Base-by-base conservation (phyloP, 2,329 filamentous ascomycete genomes). In the Bipolaris sorokiniana region DNA sequence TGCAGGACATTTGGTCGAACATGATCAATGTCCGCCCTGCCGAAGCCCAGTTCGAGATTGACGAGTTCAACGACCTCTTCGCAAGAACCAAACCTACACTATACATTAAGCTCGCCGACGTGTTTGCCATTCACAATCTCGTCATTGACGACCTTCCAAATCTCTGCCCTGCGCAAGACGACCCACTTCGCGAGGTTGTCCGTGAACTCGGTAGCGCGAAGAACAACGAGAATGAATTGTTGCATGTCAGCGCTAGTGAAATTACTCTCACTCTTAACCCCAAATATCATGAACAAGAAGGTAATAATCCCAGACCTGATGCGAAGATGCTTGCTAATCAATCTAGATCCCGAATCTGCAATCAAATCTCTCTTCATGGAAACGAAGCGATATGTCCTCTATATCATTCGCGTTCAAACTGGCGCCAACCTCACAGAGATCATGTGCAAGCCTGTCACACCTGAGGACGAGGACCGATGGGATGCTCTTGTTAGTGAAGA, bases 31-130 rank as follows among this genome's bases (percentile, higher is more conserved):
- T 98, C 11, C 88, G 90, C 13, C 89, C 95, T 68, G 91, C 92
- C 0, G 95, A 99, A 77, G 84, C 87, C 50, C 95, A 95, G 22
- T 99, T 98, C 72, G 93, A 98, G 76, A 97, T 99, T 74, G 95
- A 99, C 73, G 95, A 98, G 75, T 99, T 95, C 85, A 98, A 97
- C 74, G 95, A 99, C 72, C 84, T 99, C 6, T 98, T 98, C 73
- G 91, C 94, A 54, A 93, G 96, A 76, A 95, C 92, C 63, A 97
- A 97, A 77, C 95, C 95, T 6, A 98, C 94, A 0, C 83, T 99
- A n/a, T 99, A 98, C 80, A 97, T 99, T 81, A 99, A 99, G 80
- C 94, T 99, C 86, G 86, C 90, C 15, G 95, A 99, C 75, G 93
- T 99, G 55, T 98, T 99, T 75, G 91, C 94, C 47, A 94, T 99